A percentile compares a stretch with the other conserved stretches of the same genome.
These are phyloP conservation scores for Kregervanrija pseudodelftensis DNA, from an alignment of 805 yeast species.

Conservation along the genomic window DNA sequence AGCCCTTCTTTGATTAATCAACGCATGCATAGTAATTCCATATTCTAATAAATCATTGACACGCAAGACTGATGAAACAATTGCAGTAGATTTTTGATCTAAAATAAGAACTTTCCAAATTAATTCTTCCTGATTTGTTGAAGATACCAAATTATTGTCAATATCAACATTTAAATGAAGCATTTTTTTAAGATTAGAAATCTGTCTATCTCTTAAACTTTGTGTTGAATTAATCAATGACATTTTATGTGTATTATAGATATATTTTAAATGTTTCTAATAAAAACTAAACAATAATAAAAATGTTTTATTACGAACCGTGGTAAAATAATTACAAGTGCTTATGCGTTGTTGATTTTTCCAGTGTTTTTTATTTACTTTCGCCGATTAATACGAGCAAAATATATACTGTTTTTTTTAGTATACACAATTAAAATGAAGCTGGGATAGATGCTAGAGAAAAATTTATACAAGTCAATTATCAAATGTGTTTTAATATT, in stretches of 20 bases:
- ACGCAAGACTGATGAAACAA: slow-evolving; percentile 84
- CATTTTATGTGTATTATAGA: slow-evolving; percentile 5
- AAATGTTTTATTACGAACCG: too few relatives aligned
- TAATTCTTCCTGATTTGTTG: slow-evolving; percentile 55
- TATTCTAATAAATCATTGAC: slow-evolving; percentile 85
- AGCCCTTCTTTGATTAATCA: slow-evolving; percentile 66
- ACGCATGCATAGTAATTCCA: slow-evolving; percentile 87
- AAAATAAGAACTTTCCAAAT: slow-evolving; percentile 88
- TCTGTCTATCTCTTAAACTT: slow-evolving; percentile 24
- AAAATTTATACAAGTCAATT: too few relatives aligned
- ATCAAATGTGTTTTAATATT: too few relatives aligned
- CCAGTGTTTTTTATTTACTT: too few relatives aligned
- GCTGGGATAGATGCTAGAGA: too few relatives aligned
- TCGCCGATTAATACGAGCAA: too few relatives aligned
- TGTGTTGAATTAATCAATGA: slow-evolving; percentile 12
- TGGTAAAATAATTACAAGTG: too few relatives aligned
- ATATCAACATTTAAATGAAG: slow-evolving; percentile 76
- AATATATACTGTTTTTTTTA: too few relatives aligned
- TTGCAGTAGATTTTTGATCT: slow-evolving; percentile 74
- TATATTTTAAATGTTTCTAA: too few relatives aligned
- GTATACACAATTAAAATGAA: too few relatives aligned
- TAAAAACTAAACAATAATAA: too few relatives aligned
- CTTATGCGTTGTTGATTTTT: too few relatives aligned
- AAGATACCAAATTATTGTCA: slow-evolving; percentile 43
- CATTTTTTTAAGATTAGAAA: slow-evolving; percentile 63